Base-by-base conservation (phyloP, 176 grass and related monocot genomes). In the Carex parvula region DNA sequence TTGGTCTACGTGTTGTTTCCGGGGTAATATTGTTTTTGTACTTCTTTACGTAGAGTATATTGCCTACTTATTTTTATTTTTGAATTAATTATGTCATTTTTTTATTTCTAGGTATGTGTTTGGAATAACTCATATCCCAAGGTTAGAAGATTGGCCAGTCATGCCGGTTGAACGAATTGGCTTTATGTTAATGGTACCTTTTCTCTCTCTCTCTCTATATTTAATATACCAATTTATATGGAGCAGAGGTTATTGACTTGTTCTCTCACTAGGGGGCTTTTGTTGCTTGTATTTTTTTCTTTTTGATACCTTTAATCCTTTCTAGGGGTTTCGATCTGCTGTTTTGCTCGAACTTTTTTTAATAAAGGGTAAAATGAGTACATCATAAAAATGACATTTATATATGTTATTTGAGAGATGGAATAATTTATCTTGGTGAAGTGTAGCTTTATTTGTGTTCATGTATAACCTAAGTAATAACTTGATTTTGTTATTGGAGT, bases 91-190 rank as follows among this genome's bases (percentile, higher is more conserved):
- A 63, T 64, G 37, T 44, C 35, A 70, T 13, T 42, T 44, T 54
- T 60, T 48, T 21, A 30, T 65, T 33, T 68, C 16, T 63, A 99
- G 97, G 97, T 99, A 99, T 22, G 73, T 99, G 1, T 99, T 99
- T 60, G 97, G 97, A 52, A 79, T 99, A 32, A 96, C 97, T 59
- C 97, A 99, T 79, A 99, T 99, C 84, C 97, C 97, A 16, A 93
- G 97, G 82, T 71, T 99, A 70, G 97, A 99, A 76, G 97, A 99
- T 33, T 99, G 97, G 97, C 97, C 97, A 62, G 97, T 96, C 85
- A 99, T 99, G 97, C 97, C 97, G 0, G 97, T 94, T 77, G 97
- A 99, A 88, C 97, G 64, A 60, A 92, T 96, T 46, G 97, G 97
- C 33, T 99, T 99, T 90, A 94, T 92, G 97, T 93, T 99, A 80